These are phyloP conservation scores for Penicillium sp. DNA, from an alignment of 2,329 filamentous ascomycete species.

Conservation along the genomic window DNA sequence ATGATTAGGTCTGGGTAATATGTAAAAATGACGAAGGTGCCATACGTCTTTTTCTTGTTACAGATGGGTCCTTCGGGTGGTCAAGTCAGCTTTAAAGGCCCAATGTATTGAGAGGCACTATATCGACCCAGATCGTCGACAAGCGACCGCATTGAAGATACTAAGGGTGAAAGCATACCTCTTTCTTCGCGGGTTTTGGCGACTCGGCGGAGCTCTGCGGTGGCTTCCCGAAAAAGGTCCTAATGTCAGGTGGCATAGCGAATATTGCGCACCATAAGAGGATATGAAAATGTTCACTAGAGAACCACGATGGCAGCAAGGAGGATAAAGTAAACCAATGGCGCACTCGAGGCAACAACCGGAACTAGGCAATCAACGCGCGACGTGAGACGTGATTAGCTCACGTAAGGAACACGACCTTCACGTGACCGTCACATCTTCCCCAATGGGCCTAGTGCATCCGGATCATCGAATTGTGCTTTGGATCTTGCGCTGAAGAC, in stretches of 20 bases:
- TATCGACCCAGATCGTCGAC: background rate
- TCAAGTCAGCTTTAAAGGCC: conserved; percentile 9
- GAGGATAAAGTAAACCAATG: background rate
- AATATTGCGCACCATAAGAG: background rate
- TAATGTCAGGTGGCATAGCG: conserved; percentile 79
- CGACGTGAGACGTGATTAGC: conserved; percentile 30
- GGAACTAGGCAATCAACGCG: conserved; percentile 4
- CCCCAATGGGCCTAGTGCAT: conserved; percentile 14
- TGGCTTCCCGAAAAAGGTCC: conserved; percentile 82
- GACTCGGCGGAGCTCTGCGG: conserved; percentile 55
- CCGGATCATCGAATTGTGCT: conserved; percentile 23
- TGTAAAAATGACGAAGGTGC: background rate
- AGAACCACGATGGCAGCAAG: background rate
- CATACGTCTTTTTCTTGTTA: conserved; percentile 39
- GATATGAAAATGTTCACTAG: background rate
- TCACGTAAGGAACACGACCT: conserved; percentile 21
- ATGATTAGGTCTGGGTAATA: conserved; percentile 9
- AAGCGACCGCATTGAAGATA: background rate
- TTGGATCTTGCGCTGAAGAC: conserved; percentile 12
- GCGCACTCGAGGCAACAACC: conserved; percentile 1
- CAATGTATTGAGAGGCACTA: background rate
- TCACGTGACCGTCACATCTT: conserved; percentile 27
- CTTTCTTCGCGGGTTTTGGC: conserved; percentile 41
- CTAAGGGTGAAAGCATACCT: conserved; percentile 30
- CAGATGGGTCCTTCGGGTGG: conserved; percentile 26